Evolutionary conservation across 257 asterid genomes (phyloP).

Genomic region (Capsicum pubescens): DNA sequence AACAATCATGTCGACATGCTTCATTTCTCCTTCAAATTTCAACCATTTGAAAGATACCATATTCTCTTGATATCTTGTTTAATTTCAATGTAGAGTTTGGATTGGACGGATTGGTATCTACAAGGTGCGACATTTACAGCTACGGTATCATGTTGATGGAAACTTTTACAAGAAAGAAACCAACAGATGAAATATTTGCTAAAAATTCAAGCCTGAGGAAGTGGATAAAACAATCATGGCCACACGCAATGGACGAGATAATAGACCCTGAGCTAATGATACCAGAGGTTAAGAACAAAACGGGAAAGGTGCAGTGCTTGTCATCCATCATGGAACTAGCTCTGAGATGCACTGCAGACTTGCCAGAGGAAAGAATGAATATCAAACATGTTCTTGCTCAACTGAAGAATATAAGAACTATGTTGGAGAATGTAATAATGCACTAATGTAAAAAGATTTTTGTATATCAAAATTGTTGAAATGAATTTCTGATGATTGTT

Average conservation of each 20-base stretch:
- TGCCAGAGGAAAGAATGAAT: constrained; percentile 42
- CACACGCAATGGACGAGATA: constrained; percentile 15
- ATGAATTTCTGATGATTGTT: background rate
- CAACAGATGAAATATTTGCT: constrained; percentile 41
- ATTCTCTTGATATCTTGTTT: background rate
- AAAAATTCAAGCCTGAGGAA: constrained; percentile 40
- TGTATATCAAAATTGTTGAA: constrained; percentile 13
- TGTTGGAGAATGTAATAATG: constrained; percentile 19
- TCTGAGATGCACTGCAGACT: constrained; percentile 43
- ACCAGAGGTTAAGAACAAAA: constrained; percentile 13
- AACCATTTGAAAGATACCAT: background rate
- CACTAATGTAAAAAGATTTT: constrained; percentile 2
- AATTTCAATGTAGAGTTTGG: constrained; percentile 47
- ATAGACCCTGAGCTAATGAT: constrained; percentile 39
- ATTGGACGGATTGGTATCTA: constrained; percentile 50
- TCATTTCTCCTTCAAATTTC: background rate
- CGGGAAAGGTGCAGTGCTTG: constrained; percentile 27
- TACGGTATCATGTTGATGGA: constrained; percentile 54
- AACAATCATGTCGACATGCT: background rate
- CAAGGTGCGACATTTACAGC: constrained; percentile 51
- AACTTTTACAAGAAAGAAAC: constrained; percentile 44
- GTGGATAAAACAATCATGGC: constrained; percentile 40
- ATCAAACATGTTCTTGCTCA: constrained; percentile 38
- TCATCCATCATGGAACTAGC: constrained; percentile 43
- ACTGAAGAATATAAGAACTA: constrained; percentile 38